Evolutionary conservation across 2,329 filamentous ascomycete species (phyloP), one percentile per base, ranked within the genome.

Genomic region (Xylaria sp.): DNA sequence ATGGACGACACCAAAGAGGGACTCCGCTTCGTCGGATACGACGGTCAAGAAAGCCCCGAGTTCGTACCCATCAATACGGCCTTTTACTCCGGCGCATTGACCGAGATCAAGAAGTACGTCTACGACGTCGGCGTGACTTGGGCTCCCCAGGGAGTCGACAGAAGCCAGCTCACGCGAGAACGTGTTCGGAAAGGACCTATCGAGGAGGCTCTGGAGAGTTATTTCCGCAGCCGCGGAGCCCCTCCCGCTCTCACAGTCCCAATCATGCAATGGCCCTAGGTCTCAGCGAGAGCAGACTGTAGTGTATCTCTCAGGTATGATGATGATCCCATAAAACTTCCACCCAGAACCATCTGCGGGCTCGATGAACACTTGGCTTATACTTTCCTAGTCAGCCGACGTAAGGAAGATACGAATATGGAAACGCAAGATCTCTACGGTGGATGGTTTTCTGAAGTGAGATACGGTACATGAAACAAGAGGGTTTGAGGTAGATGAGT

Each of bases 21-120:
- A 37, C 54, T 68, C 39, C 65, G 60, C 61, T 68, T 65, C 48
- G 61, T 68, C 25, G 20, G 37, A 13, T 23, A 28, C 48, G 15
- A 60, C 13, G 55, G 61, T 15, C 25, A 44, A 34, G 61, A 68
- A 37, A 8, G 23, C 8, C 3, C 8, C 23, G 1, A 28, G n/a
- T 59, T 12, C 46, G 56, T 54, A 10, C 60, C 65, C 18, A 1
- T 18, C 60, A 41, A 34, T 1, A 34, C n/a, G 15, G n/a, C 10
- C 15, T 60, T 54, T 44, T 50, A 23, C 18, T 7, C 48, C 23
- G 65, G 65, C 15, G 65, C 54, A 32, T 37, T 64, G 28, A 32
- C 20, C 15, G 65, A 68, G 48, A 55, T 65, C 61, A 68, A 68
- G 55, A 68, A 68, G 50, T 68, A 68, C 34, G 54, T 68, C 37